Base-by-base conservation (phyloP, 2,329 filamentous ascomycete genomes). In the Sphaerostilbella broomeana region DNA sequence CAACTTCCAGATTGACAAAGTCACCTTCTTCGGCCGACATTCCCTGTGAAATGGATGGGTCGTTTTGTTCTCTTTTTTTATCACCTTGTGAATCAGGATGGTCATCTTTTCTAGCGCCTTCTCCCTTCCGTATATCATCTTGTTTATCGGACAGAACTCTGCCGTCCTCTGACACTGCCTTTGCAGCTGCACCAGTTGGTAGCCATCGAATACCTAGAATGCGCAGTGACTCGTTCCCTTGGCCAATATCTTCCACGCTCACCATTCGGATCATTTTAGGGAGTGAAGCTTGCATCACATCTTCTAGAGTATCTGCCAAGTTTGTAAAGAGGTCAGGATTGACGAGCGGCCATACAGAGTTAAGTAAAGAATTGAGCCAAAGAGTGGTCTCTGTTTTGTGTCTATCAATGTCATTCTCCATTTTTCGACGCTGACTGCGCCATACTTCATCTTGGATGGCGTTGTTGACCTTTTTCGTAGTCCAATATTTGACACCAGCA, bases 1-100 rank as follows among this genome's bases (percentile, higher is more conserved):
- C 81, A 12, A 87, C 65, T 54, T 89, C 84, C 37, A 88, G 61
- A 52, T 88, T 88, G 56, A 87, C 72, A 51, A 87, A 87, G 47
- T 86, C 82, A 9, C 83, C 83, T 54, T 86, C 81, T 57, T 86
- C 83, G 2, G 80, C 82, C 50, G 84, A 78, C 79, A 86, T 82
- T 2, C 79, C 80, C 49, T 79, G 70, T 3, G 59, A 59, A 15
- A 64, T 48, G 0, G 55, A 51, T 48, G 46, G 52, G 2, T 59
- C 53, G 15, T 13, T 28, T 6, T 11, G 5, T n/a, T 28, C 11
- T 61, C 53, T 35, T 65, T 13, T 28, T 6, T 11, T 5, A 6
- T 28, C 11, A 61, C 53, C 35, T 65, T 48, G 5, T 48, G 45
- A 7, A 2, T 54, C 52, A 11, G 65, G 70, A 17, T 64, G 55